Evolutionary conservation across 345 rosid species (phyloP).

Genomic region (Salix caprea): DNA sequence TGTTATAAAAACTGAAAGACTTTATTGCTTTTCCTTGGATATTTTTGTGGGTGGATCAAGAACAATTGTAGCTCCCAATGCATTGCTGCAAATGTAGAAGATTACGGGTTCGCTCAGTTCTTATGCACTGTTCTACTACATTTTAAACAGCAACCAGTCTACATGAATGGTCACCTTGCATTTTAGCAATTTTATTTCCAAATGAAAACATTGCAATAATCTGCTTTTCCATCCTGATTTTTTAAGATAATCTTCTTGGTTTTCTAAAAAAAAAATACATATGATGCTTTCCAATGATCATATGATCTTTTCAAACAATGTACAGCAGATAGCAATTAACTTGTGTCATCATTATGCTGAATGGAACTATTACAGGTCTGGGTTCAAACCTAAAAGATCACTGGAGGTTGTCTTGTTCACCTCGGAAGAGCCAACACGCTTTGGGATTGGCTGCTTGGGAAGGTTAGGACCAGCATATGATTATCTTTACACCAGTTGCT

Average conservation of each 20-base stretch:
- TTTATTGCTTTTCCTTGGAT: not conserved
- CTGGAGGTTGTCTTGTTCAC: slow-evolving; percentile 82
- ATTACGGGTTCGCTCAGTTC: not conserved
- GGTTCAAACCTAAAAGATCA: slow-evolving; percentile 79
- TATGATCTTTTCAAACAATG: not conserved
- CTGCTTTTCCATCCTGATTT: not conserved
- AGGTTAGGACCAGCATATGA: slow-evolving; percentile 41
- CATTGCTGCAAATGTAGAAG: not conserved
- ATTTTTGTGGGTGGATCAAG: not conserved
- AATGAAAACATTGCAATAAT: not conserved
- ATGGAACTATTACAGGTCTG: slow-evolving; percentile 46
- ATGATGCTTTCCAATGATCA: not conserved
- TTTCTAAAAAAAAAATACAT: not conserved
- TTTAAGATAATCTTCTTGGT: not conserved
- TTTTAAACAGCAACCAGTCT: not conserved
- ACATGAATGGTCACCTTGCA: not conserved
- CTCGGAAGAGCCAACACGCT: slow-evolving; percentile 95
- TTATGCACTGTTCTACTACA: not conserved
- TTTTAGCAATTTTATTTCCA: not conserved
- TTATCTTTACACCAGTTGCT: not conserved
- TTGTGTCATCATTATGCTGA: slow-evolving; percentile 13
- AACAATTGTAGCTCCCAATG: not conserved
- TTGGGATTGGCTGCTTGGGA: slow-evolving; percentile 94
- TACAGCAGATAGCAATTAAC: not conserved
- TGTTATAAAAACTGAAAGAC: not conserved